Evolutionary conservation across 2,329 filamentous ascomycete genomes (phyloP), one percentile per base, ranked within the genome.

Genomic region (Aspergillus niger): DNA sequence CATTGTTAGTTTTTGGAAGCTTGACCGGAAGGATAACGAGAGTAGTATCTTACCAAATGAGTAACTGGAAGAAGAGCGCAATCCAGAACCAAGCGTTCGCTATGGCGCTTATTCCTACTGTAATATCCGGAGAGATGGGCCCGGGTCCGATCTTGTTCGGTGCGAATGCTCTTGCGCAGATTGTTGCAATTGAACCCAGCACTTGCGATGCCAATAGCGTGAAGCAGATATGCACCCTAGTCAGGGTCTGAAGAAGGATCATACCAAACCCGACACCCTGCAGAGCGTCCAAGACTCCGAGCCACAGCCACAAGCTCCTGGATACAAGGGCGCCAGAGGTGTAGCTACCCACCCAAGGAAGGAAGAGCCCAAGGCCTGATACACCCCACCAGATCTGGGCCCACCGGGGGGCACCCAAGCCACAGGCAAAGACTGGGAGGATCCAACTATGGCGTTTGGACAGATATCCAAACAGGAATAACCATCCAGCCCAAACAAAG

Each of bases 221-320:
- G 65, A 86, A 87, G 57, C 84, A 81, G 59, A 89, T 86, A 68
- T 90, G 87, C 71, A 88, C 81, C 20, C 87, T 78, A 1, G 87
- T 89, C 65, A 88, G 74, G 0, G 86, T 89, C 70, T 88, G 85
- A 44, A 89, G 74, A 4, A 90, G 77, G 55, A 89, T 85, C 86
- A 89, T 89, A 57, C 87, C 87, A 57, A 89, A 83, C 2, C 87
- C 87, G 2, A 89, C 83, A 41, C 86, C 86, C 70, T 90, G 87
- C 6, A 89, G 75, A 8, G 85, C 81, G 66, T 90, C 87, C 8
- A 89, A 77, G 4, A 89, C 81, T 43, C 87, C 87, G 0, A 90
- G 81, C 86, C 87, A 90, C 10, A 89, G 79, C 87, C 87, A 89
- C 4, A 89, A 74, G 58, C 79, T 76, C 44, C 87, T 79, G 2